phyloP scores from a whole-genome alignment of 192 early-diverging fungal genomes.

The Phlyctochytrium arcticum region DNA sequence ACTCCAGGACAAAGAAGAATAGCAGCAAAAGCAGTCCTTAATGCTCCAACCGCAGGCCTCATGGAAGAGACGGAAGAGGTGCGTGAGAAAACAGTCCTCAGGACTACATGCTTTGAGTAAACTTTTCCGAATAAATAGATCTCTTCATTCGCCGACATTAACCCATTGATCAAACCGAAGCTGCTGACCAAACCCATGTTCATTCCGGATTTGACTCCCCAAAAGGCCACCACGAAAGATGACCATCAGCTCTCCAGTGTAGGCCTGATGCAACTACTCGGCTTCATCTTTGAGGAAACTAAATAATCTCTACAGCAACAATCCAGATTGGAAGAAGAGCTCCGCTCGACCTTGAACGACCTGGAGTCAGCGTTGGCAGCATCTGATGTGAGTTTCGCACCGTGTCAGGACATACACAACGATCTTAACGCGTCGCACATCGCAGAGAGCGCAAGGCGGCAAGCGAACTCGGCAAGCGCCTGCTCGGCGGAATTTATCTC shows the following conservation, averaged over 20 bases:
- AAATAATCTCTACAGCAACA: slow-evolving; percentile 9
- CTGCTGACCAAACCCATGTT: slow-evolving; percentile 27
- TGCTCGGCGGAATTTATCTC: no score
- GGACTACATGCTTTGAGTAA: background rate
- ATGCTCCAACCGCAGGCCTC: background rate
- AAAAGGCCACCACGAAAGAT: slow-evolving; percentile 12
- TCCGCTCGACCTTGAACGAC: slow-evolving; percentile 34
- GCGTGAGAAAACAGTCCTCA: background rate
- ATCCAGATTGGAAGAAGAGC: slow-evolving; percentile 37
- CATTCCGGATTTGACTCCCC: slow-evolving; percentile 17
- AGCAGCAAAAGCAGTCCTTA: background rate
- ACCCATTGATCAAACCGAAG: slow-evolving; percentile 41
- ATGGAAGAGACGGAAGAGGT: slow-evolving; percentile 20
- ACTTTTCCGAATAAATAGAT: background rate
- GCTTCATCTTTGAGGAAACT: background rate
- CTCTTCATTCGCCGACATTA: slow-evolving; percentile 31
- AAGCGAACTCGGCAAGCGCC: no score
- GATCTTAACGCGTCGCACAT: no score
- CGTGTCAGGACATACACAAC: no score
- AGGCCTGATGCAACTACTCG: background rate
- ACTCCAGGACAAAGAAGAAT: slow-evolving; percentile 12
- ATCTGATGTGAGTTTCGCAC: slow-evolving; percentile 14
- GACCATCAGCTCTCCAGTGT: slow-evolving; percentile 1
- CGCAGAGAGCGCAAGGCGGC: no score
- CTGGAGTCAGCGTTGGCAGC: slow-evolving; percentile 32